Evolutionary conservation across 2,329 filamentous ascomycete genomes (phyloP).

Genomic region (Pseudocercospora fuligena): DNA sequence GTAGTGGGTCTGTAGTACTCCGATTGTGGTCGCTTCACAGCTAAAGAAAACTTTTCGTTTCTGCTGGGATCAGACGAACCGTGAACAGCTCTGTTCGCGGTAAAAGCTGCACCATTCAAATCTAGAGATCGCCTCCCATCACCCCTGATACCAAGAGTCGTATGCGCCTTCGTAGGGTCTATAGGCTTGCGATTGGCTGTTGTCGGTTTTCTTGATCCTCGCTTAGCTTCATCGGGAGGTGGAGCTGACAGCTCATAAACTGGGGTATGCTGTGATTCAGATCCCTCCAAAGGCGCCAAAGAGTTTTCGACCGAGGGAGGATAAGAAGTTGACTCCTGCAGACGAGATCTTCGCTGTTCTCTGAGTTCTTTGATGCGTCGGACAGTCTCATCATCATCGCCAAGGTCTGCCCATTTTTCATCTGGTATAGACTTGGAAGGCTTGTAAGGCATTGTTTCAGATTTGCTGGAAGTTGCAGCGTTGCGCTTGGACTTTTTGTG

Average conservation of each 20-base stretch:
- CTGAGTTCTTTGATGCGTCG: slow-evolving; percentile 63
- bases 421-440: slow-evolving; percentile 38
- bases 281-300: slow-evolving; percentile 12
- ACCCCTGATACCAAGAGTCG: slow-evolving; percentile 44
- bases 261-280: slow-evolving; percentile 15
- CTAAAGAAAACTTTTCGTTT: slow-evolving; percentile 21
- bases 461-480: slow-evolving; percentile 23
- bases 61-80: slow-evolving; percentile 18
- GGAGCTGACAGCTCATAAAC: slow-evolving; percentile 23
- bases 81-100: slow-evolving; percentile 8
- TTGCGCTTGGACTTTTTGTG: slow-evolving; percentile 34
- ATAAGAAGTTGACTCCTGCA: slow-evolving; percentile 45
- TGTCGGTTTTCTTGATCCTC: slow-evolving; percentile 21
- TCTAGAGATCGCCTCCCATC: slow-evolving; percentile 18
- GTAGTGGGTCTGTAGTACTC: slow-evolving; percentile 29
- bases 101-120: slow-evolving; percentile 13
- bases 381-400: slow-evolving; percentile 57
- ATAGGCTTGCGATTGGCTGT: slow-evolving; percentile 32
- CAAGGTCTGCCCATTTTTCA: slow-evolving; percentile 42
- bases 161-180: slow-evolving; percentile 47
- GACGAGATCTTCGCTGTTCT: slow-evolving; percentile 61
- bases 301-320: slow-evolving; percentile 12
- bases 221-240: slow-evolving; percentile 25
- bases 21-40: slow-evolving; percentile 22
- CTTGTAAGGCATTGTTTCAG: slow-evolving; percentile 25